Evolutionary conservation across 2,329 filamentous ascomycete genomes (phyloP), one percentile per base, ranked within the genome.

Genomic region (Calonectria multiphialidica): DNA sequence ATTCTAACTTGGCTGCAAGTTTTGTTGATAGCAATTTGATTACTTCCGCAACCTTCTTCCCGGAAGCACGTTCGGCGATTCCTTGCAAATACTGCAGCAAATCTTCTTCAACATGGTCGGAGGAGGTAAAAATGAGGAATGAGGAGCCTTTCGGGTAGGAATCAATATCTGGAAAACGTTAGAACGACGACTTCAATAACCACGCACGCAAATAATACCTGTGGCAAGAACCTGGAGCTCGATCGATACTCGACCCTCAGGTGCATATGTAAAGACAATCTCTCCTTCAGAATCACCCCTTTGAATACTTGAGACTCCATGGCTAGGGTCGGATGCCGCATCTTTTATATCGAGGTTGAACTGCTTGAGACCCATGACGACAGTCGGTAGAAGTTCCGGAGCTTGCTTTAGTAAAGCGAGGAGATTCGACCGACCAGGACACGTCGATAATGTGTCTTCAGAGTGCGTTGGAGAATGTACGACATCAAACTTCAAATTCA

Each of bases 231-330:
- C 80, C 21, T 81, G 84, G 9, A 89, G 80, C 25, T 82, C 76
- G 5, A 88, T 70, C 18, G 80, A 73, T 1, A 72, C 45, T 3
- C 84, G 68, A 9, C 62, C 50, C 3, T 78, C 55, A 66, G 84
- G 80, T 12, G 67, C 73, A 72, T 86, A 94, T 5, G 83, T 86
- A 80, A 96, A 93, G 16, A 88, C 88, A 69, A 97, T 87, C 69
- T 94, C 91, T 63, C 93, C 94, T 81, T 96, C 93, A 37, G 93
- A 92, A 6, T 92, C 90, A 18, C 93, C 93, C 42, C 86, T 84
- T 40, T 84, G 83, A 28, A 98, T 84, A 40, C 86, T 80, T 59
- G 83, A 83, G 59, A 97, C 85, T 61, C 87, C 83, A 1, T 84
- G 74, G 57, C 90, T 84, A 9, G 83, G 86, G 50, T 84, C 82